Evolutionary conservation across 805 yeast genomes (phyloP).

Genomic region (Kazachstania kunashirensis): DNA sequence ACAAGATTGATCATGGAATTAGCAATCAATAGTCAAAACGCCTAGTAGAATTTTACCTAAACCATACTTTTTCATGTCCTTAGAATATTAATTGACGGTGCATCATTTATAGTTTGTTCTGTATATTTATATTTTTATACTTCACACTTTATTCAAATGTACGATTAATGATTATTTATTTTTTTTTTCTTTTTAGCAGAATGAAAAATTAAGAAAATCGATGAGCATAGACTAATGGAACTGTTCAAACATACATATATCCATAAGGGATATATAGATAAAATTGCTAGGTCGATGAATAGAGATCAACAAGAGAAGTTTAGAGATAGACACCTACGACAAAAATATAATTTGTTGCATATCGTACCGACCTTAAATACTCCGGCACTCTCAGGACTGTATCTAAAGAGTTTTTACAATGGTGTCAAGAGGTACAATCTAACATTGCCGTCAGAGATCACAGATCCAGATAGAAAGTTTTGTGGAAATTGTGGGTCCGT

Average conservation of each 20-base stretch:
- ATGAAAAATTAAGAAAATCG: no score
- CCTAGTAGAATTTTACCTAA: no score
- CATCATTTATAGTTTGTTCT: no score
- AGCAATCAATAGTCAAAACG: slow-evolving; percentile 56
- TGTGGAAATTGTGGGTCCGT: slow-evolving; percentile 27
- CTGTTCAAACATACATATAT: no score
- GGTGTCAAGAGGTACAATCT: slow-evolving; percentile 22
- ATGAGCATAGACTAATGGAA: no score
- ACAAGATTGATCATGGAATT: slow-evolving; percentile 90
- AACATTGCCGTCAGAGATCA: slow-evolving; percentile 15
- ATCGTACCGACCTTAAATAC: slow-evolving; percentile 13
- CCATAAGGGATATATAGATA: no score
- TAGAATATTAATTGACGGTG: no score
- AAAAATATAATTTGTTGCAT: slow-evolving; percentile 26
- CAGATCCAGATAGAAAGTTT: slow-evolving; percentile 18
- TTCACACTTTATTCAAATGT: no score
- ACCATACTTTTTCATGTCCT: no score
- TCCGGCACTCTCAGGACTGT: slow-evolving; percentile 23
- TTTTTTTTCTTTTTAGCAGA: no score
- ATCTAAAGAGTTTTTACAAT: slow-evolving; percentile 25
- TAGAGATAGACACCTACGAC: slow-evolving; percentile 17
- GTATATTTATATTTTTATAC: no score
- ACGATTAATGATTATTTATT: not conserved
- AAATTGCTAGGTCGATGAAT: no score
- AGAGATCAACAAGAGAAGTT: slow-evolving; percentile 21